Base-by-base conservation (phyloP, 495 filamentous ascomycete species). In the Trichoderma erinaceum region DNA sequence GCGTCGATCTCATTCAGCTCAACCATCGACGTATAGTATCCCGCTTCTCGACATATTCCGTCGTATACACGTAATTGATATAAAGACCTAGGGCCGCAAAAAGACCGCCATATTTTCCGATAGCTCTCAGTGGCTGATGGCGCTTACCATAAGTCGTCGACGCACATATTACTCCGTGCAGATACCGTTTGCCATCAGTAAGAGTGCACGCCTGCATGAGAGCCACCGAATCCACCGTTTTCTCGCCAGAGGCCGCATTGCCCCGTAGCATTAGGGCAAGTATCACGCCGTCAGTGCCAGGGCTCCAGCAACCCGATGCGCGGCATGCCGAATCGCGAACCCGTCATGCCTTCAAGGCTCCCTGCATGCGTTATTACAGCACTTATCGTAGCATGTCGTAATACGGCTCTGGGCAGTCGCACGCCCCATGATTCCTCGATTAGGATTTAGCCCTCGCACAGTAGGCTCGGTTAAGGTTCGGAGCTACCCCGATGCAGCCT, bases 381-480 rank as follows among this genome's bases (percentile, higher is more conserved):
- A 32, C 27, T 61, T 61, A 52, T 25, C 12, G 27, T 25, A 27
- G 25, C 27, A 61, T 61, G 56, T 61, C 56, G 27, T 61, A 61
- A 61, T 61, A 52, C 48, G 23, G 56, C 56, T 32, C 56, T 48
- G 44, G 44, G 50, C 16, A 25, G 56, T 61, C 56, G 56, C n/a
- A n/a, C 56, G 23, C 56, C 11, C 23, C 56, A 29, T 12, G 56
- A 5, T 61, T 61, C 23, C 56, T 61, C 56, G 25, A 61, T 61
- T 61, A 61, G 56, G 56, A 61, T 61, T 61, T 61, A 61, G 56
- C 56, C 56, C 56, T 61, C 56, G 56, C 56, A 61, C 56, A 61
- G 56, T 61, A 61, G 56, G 56, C 56, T 61, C 56, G 56, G 56
- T 61, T 61, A 61, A 61, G 56, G 56, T 61, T 32, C 56, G 56